A percentile compares a stretch with the other conserved stretches of the same genome.
Conservation (phyloP, 163 green algal genomes). For the Coccomyxa subellipsoidea region DNA sequence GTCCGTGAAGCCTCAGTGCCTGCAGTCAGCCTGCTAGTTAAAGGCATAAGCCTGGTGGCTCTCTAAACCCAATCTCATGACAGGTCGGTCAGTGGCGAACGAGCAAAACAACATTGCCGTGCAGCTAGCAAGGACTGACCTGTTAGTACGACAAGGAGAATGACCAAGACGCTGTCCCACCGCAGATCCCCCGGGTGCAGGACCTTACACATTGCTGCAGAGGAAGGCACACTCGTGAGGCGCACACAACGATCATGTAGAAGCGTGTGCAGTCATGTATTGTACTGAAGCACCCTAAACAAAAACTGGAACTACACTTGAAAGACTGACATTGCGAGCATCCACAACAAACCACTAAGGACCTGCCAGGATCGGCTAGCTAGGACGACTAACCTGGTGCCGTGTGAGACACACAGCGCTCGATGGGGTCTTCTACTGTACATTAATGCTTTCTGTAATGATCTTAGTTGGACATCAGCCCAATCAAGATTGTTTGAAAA, state of each 20-base stretch:
- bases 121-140: background rate
- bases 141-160: background rate
- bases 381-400: background rate
- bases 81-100: background rate
- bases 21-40: background rate
- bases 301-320: too few species aligned
- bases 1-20: background rate
- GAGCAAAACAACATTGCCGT: background rate
- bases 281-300: too few species aligned
- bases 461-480: background rate
- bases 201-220: background rate
- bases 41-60: too few species aligned
- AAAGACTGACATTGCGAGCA: too few species aligned
- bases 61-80: too few species aligned
- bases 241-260: too few species aligned
- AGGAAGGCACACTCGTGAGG: too few species aligned
- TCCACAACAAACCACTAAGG: too few species aligned
- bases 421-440: background rate
- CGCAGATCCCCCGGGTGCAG: background rate
- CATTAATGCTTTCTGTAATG: background rate
- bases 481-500: too few species aligned
- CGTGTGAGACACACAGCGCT: background rate
- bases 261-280: too few species aligned
- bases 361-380: too few species aligned
- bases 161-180: background rate